phyloP scores from a whole-genome alignment of 305 asterid species.

The Fraxinus nigra region DNA sequence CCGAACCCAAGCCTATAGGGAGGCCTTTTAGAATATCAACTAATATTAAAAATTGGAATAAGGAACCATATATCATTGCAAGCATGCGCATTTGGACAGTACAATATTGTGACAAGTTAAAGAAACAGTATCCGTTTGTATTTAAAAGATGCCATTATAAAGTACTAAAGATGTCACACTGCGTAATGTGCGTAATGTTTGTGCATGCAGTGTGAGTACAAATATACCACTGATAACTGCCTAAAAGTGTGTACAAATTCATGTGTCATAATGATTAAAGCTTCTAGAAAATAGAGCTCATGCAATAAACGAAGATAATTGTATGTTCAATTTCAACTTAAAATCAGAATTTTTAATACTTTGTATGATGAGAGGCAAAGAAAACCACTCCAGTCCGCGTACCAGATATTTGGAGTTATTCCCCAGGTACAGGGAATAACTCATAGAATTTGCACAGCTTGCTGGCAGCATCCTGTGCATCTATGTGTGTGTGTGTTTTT shows the following conservation, averaged over 20 bases:
- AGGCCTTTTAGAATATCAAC: not conserved
- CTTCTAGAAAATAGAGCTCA: constrained; percentile 28
- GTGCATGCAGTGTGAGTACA: not conserved
- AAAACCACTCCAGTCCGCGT: constrained; percentile 20
- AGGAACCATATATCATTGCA: not conserved
- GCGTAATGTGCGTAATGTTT: not conserved
- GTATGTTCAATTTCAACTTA: constrained; percentile 6
- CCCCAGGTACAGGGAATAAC: no score
- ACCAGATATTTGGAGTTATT: constrained; percentile 4
- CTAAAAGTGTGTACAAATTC: constrained; percentile 8
- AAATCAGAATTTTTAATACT: not conserved
- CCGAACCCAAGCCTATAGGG: not conserved
- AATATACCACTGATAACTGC: not conserved
- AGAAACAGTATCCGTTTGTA: not conserved
- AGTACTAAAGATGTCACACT: not conserved
- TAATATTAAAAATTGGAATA: not conserved
- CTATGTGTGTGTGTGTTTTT: no score
- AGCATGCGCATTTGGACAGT: not conserved
- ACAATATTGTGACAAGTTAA: not conserved
- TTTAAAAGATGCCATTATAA: not conserved
- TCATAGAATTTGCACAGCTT: no score
- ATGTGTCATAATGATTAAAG: constrained; percentile 21
- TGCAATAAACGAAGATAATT: not conserved
- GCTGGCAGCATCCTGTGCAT: no score
- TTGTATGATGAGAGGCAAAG: not conserved